Evolutionary conservation across 2,329 filamentous ascomycete genomes (phyloP), one percentile per base, ranked within the genome.

Genomic region (Calonectria henricotiae): DNA sequence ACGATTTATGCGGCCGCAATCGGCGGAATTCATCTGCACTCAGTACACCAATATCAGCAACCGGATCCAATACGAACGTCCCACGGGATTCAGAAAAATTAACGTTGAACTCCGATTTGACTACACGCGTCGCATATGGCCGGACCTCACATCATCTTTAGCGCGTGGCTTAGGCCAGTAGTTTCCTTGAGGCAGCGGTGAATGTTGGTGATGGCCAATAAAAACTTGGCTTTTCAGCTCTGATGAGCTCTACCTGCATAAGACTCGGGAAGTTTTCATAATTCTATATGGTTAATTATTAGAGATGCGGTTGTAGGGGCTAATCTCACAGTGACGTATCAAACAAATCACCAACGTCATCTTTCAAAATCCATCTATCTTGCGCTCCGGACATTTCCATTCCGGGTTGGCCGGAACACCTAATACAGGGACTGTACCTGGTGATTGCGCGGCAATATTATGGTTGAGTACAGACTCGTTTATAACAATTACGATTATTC

Each of bases 111-210:
- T 25, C 44, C 44, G 23, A 44, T 67, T 51, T 43, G 64, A 62
- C 39, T 67, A 58, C 20, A 58, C 64, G 64, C 64, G 64, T 67
- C 55, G 32, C 39, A 37, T 49, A 44, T 27, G 35, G 32, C 54
- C 25, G 55, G 35, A 47, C 62, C 62, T 54, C 62, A 43, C 37
- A 44, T 51, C 44, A 60, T 62, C 64, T 39, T 61, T 58, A 67
- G 54, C 64, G 39, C 55, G 44, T 49, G 41, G 41, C 41, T 41
- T 20, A 11, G 30, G 23, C 49, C 46, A 35, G 12, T n/a, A n/a
- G 17, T 3, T 49, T 17, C 27, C 17, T 8, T 17, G 20, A 65
- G 49, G 43, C 23, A 39, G 15, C 23, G 2, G 30, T 44, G 35
- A 46, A 15, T 11, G 7, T 4, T 15, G 3, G 23, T 11, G 32